These are phyloP conservation scores for Cyberlindnera maclurae DNA, from an alignment of 805 yeast genomes.

Conservation along the genomic window DNA sequence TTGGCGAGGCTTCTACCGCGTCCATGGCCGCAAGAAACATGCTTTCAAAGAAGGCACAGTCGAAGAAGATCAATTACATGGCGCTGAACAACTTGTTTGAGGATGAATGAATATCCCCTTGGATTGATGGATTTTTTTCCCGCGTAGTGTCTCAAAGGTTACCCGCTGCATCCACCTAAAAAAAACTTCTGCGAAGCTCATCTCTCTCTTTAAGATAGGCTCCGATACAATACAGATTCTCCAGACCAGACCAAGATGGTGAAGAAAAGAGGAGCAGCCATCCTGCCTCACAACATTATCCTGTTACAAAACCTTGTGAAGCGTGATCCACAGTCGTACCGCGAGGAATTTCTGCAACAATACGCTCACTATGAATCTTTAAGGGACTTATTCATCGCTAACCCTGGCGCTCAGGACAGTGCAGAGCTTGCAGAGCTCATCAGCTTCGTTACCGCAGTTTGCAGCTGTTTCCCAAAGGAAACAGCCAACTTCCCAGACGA, in stretches of 20 bases:
- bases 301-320: conserved; percentile 86
- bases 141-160: conserved; percentile 3
- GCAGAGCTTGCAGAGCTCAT: conserved; percentile 63
- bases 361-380: conserved; percentile 88
- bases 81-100: conserved; percentile 55
- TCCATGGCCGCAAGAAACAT: conserved; percentile 75
- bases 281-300: conserved; percentile 87
- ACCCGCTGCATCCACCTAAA: conserved; percentile 6
- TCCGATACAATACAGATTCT: background rate
- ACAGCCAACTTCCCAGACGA: conserved; percentile 82
- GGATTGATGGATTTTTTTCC: no score
- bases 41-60: conserved; percentile 67
- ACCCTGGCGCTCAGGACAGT: conserved; percentile 48
- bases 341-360: conserved; percentile 90
- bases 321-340: conserved; percentile 89
- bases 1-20: conserved; percentile 44
- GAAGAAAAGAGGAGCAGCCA: conserved; percentile 83
- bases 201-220: background rate
- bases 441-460: conserved; percentile 89
- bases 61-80: conserved; percentile 85
- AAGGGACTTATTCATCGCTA: conserved; percentile 76
- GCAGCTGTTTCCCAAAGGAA: conserved; percentile 83
- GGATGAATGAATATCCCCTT: conserved; percentile 1
- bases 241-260: conserved; percentile 46
- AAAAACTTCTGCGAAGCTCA: background rate